Conservation (phyloP, 2,329 filamentous ascomycete genomes). For the Paramyrothecium roridum region DNA sequence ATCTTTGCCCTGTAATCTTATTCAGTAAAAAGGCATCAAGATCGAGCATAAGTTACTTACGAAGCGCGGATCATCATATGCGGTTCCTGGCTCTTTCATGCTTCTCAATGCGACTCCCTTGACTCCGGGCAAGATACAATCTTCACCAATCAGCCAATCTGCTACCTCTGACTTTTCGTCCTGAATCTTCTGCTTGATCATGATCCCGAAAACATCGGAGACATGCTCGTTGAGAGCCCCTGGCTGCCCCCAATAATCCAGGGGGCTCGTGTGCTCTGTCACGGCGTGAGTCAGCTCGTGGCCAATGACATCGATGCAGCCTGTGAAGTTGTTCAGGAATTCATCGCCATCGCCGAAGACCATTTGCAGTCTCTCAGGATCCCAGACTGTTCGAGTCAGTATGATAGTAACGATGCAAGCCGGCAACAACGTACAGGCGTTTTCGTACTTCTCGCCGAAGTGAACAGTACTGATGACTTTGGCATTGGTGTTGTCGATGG, state of each 20-base stretch:
- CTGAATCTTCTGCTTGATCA: constrained; percentile 52
- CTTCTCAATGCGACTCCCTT: constrained; percentile 49
- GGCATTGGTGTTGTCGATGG: constrained; percentile 48
- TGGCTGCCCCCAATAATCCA: constrained; percentile 48
- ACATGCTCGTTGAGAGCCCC: constrained; percentile 57
- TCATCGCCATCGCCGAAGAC: constrained; percentile 54
- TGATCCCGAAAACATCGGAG: constrained; percentile 54
- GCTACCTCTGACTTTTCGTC: constrained; percentile 40
- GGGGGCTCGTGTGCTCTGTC: constrained; percentile 44
- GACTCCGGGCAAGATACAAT: constrained; percentile 46
- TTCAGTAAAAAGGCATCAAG: neutral
- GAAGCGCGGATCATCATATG: constrained; percentile 49
- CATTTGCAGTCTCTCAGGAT: constrained; percentile 45
- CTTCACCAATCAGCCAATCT: constrained; percentile 54
- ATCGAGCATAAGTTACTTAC: constrained; percentile 22
- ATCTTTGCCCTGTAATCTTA: constrained; percentile 41
- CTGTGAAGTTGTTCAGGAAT: constrained; percentile 49
- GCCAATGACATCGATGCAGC: constrained; percentile 52
- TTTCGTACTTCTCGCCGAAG: constrained; percentile 46
- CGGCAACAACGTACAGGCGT: constrained; percentile 43
- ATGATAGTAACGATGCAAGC: neutral
- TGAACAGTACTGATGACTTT: constrained; percentile 51
- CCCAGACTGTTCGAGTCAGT: constrained; percentile 38
- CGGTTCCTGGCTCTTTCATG: constrained; percentile 52
- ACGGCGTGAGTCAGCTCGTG: constrained; percentile 57